Evolutionary conservation across 163 green algal species (phyloP), one percentile per base, ranked within the genome.

Genomic region (Botryococcus braunii): DNA sequence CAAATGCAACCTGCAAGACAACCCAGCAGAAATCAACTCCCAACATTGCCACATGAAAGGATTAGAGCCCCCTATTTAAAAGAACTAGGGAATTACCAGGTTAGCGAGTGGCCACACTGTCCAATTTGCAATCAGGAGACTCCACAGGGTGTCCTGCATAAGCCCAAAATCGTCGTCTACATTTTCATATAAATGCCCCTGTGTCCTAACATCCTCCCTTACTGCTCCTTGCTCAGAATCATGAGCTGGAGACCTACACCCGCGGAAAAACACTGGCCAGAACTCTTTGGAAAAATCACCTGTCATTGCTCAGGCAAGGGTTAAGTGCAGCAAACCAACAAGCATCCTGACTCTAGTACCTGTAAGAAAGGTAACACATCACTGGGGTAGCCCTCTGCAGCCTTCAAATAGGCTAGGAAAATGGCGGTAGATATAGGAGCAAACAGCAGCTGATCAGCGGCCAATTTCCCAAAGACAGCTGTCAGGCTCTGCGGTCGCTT

Each of bases 1-100:
- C 37, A 38, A 66, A 66, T 29, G 59, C 59, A 32, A 66, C 49
- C n/a, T n/a, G n/a, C n/a, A n/a, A n/a, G n/a, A n/a, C n/a, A n/a
- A n/a, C n/a, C n/a, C n/a, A n/a, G n/a, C n/a, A n/a, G n/a, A n/a
- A n/a, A n/a, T n/a, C n/a, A n/a, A n/a, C n/a, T n/a, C n/a, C n/a
- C n/a, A n/a, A n/a, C n/a, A n/a, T n/a, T n/a, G n/a, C n/a, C n/a
- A n/a, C n/a, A n/a, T n/a, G n/a, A n/a, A n/a, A n/a, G n/a, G n/a
- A n/a, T n/a, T n/a, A n/a, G n/a, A n/a, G n/a, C n/a, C n/a, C n/a
- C n/a, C n/a, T n/a, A n/a, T n/a, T n/a, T n/a, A n/a, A n/a, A n/a
- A n/a, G n/a, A n/a, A n/a, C n/a, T n/a, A n/a, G n/a, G n/a, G n/a
- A n/a, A n/a, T n/a, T n/a, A n/a, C n/a, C 2, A 47, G 49, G 35